Conservation (phyloP, 139 green algal species). For the Dunaliella primolecta region DNA sequence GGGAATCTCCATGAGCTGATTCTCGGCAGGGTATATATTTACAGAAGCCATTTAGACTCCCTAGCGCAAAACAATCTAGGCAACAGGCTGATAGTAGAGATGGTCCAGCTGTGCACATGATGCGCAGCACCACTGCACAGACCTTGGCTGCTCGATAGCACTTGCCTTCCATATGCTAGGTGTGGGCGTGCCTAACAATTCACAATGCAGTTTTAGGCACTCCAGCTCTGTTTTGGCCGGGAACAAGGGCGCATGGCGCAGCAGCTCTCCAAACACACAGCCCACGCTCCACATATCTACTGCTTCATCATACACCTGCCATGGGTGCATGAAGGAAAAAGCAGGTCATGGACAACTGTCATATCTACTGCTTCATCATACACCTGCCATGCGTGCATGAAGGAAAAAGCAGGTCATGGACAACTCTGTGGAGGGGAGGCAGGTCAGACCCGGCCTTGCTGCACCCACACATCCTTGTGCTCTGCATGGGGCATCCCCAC, state of each 20-base stretch:
- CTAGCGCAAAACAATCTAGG: too few species aligned
- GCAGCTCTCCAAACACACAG: slow-evolving; percentile 68
- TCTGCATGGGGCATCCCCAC: too few species aligned
- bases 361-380: slow-evolving; percentile 34
- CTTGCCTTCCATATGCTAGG: slow-evolving; percentile 66
- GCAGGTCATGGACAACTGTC: background rate
- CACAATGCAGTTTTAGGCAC: slow-evolving; percentile 48
- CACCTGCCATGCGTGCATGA: background rate
- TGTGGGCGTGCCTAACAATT: slow-evolving; percentile 59
- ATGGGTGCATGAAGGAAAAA: background rate
- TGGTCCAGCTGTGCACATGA: too few species aligned
- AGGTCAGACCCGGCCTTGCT: too few species aligned
- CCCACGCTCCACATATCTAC: slow-evolving; percentile 40
- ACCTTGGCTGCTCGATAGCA: too few species aligned
- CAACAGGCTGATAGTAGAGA: too few species aligned
- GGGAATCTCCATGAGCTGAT: too few species aligned
- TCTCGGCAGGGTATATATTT: too few species aligned
- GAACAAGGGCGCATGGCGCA: slow-evolving; percentile 58
- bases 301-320: slow-evolving; percentile 27
- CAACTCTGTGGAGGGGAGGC: background rate
- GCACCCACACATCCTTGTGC: too few species aligned
- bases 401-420: background rate
- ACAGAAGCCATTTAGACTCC: too few species aligned
- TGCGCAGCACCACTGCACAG: too few species aligned
- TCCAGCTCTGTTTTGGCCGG: slow-evolving; percentile 50